A percentile compares a stretch with the other conserved stretches of the same genome.
These are phyloP conservation scores for Colletotrichum godetiae DNA, from an alignment of 2,329 filamentous ascomycete species.

Conservation along the genomic window DNA sequence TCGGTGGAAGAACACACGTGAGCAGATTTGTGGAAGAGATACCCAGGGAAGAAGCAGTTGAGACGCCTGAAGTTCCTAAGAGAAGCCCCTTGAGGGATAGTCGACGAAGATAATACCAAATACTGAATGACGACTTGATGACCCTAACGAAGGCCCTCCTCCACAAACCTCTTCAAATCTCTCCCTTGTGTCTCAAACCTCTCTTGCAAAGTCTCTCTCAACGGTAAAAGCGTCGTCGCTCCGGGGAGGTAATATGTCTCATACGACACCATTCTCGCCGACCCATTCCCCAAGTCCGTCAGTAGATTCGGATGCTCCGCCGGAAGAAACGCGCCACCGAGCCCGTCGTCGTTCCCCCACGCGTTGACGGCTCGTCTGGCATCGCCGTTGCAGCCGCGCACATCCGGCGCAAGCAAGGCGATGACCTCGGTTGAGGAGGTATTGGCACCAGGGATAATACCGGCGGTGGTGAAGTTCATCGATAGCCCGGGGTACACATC, in stretches of 20 bases:
- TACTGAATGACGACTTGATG: not conserved
- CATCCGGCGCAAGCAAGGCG: not conserved
- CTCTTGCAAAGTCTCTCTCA: not conserved
- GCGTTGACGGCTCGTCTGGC: not conserved
- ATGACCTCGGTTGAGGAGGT: not conserved
- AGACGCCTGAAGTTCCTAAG: slow-evolving; percentile 4
- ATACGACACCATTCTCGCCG: not conserved
- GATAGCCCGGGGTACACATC: not conserved
- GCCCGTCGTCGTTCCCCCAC: not conserved
- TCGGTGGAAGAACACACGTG: not conserved
- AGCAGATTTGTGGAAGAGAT: not conserved
- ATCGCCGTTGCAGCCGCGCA: not conserved
- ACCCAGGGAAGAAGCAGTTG: slow-evolving; percentile 8
- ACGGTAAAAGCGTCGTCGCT: not conserved
- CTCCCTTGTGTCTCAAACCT: not conserved
- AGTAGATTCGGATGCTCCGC: not conserved
- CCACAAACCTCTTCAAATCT: not conserved
- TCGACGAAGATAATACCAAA: not conserved
- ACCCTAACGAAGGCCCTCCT: not conserved
- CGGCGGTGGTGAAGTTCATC: not conserved
- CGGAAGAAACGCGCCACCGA: not conserved
- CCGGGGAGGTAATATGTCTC: not conserved
- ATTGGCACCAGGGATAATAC: not conserved
- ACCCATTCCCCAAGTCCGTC: not conserved
- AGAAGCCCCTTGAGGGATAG: slow-evolving; percentile 1